A percentile compares a stretch with the other conserved stretches of the same genome.
These are phyloP conservation scores for Fusarium sp. DNA, from an alignment of 2,329 filamentous ascomycete species.

Conservation along the genomic window DNA sequence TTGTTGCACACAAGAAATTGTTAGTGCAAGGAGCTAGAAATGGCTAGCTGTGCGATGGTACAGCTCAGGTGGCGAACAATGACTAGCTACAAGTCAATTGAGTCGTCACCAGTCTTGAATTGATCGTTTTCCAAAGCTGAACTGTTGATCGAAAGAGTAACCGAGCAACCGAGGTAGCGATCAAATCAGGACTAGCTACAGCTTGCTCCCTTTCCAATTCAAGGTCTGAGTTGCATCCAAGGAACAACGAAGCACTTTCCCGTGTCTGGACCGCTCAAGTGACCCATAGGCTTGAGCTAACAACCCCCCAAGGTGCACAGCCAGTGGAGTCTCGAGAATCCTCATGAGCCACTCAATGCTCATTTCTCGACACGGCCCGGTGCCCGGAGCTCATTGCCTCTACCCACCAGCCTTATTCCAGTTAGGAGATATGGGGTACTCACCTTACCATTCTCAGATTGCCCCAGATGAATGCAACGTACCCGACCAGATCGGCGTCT, in stretches of 20 bases:
- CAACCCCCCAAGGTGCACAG: not conserved
- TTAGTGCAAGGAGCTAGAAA: not conserved
- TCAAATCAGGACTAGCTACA: not conserved
- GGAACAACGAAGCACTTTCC: not conserved
- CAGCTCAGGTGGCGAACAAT: not conserved
- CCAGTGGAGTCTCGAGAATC: not conserved
- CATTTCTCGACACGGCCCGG: not conserved
- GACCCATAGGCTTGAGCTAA: not conserved
- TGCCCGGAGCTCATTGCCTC: not conserved
- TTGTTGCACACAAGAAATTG: not conserved
- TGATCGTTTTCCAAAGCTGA: not conserved
- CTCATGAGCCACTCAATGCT: not conserved
- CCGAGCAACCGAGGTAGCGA: not conserved
- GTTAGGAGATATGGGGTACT: constrained; percentile 10
- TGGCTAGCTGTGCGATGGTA: not conserved
- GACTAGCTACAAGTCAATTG: not conserved
- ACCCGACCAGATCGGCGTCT: constrained; percentile 3
- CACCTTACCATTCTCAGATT: not conserved
- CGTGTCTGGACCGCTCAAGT: not conserved
- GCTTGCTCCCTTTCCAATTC: not conserved
- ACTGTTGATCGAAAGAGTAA: not conserved
- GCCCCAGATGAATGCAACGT: constrained; percentile 4
- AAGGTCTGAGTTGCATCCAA: not conserved
- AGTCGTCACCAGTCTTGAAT: not conserved
- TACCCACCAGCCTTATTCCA: not conserved